Evolutionary conservation across 2,329 filamentous ascomycete species (phyloP).

Genomic region (Myriosclerotinia scirpicola): DNA sequence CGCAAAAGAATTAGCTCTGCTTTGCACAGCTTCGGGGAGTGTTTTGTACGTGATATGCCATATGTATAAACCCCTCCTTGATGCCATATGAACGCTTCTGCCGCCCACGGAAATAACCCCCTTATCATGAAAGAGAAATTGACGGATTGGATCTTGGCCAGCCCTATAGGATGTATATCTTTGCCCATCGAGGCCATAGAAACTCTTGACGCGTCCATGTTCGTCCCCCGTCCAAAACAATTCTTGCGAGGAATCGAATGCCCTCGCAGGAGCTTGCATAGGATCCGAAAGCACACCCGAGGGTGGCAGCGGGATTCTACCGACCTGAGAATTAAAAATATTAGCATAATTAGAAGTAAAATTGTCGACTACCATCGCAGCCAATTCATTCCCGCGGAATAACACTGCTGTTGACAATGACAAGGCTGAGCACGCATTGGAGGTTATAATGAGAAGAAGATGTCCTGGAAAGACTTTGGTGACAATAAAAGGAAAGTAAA

Average conservation of each 20-base stretch:
- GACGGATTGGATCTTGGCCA: constrained; percentile 76
- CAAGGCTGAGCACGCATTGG: constrained; percentile 18
- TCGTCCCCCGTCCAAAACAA: constrained; percentile 92
- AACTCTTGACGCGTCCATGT: constrained; percentile 81
- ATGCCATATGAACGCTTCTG: constrained; percentile 84
- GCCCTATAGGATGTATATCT: constrained; percentile 87
- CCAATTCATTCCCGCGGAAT: constrained; percentile 7
- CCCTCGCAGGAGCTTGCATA: constrained; percentile 73
- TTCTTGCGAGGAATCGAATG: constrained; percentile 87
- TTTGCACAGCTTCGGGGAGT: neutral
- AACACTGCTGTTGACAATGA: constrained; percentile 1
- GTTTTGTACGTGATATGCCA: constrained; percentile 75
- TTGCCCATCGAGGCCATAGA: constrained; percentile 81
- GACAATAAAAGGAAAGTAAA: constrained; percentile 24
- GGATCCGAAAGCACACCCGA: constrained; percentile 68
- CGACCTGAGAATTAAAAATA: constrained; percentile 57
- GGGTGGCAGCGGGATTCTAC: constrained; percentile 77
- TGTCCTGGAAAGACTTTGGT: neutral
- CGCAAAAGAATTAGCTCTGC: constrained; percentile 29
- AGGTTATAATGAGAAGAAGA: neutral
- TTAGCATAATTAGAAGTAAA: constrained; percentile 26
- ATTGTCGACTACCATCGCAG: neutral
- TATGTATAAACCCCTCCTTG: constrained; percentile 75
- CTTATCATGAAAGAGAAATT: constrained; percentile 87
- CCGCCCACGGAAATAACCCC: constrained; percentile 84